Evolutionary conservation across 108 stramenopile genomes (phyloP).

Genomic region (Discostella stelligeroides): DNA sequence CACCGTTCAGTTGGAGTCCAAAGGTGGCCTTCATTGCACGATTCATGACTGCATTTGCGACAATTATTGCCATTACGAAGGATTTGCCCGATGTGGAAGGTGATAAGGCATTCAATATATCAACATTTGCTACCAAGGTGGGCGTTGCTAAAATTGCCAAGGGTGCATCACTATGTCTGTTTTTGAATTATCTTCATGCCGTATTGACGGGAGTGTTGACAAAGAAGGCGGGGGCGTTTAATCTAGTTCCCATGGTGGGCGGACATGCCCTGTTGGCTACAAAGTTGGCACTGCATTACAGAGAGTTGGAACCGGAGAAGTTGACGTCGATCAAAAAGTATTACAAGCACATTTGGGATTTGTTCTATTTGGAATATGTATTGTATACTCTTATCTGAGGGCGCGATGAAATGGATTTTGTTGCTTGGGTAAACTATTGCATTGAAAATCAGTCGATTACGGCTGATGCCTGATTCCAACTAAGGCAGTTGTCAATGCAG

Average conservation of each 20-base stretch:
- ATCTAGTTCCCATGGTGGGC: slow-evolving; percentile 86
- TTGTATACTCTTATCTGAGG: slow-evolving; percentile 94
- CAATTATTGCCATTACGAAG: slow-evolving; percentile 94
- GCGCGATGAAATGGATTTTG: background rate
- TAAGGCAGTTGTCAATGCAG: too few species aligned
- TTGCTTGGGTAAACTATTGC: too few species aligned
- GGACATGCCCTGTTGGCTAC: slow-evolving; percentile 79
- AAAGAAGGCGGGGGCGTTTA: slow-evolving; percentile 67
- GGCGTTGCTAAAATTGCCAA: slow-evolving; percentile 87
- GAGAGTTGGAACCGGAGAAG: slow-evolving; percentile 77
- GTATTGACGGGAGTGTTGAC: slow-evolving; percentile 73
- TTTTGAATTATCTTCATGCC: slow-evolving; percentile 89
- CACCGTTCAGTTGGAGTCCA: slow-evolving; percentile 90
- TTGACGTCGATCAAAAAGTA: slow-evolving; percentile 84
- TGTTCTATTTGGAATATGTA: slow-evolving; percentile 94
- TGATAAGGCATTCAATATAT: slow-evolving; percentile 87
- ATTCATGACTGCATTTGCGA: slow-evolving; percentile 96
- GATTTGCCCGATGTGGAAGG: slow-evolving; percentile 96
- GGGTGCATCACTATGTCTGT: slow-evolving; percentile 77
- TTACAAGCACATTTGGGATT: slow-evolving; percentile 97
- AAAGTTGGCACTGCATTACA: slow-evolving; percentile 61
- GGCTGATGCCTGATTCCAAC: too few species aligned
- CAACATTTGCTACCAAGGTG: slow-evolving; percentile 88
- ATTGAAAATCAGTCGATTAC: too few species aligned
- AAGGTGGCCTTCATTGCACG: slow-evolving; percentile 92